phyloP scores from a whole-genome alignment of 805 yeast species.

The Lachancea dasiensis region DNA sequence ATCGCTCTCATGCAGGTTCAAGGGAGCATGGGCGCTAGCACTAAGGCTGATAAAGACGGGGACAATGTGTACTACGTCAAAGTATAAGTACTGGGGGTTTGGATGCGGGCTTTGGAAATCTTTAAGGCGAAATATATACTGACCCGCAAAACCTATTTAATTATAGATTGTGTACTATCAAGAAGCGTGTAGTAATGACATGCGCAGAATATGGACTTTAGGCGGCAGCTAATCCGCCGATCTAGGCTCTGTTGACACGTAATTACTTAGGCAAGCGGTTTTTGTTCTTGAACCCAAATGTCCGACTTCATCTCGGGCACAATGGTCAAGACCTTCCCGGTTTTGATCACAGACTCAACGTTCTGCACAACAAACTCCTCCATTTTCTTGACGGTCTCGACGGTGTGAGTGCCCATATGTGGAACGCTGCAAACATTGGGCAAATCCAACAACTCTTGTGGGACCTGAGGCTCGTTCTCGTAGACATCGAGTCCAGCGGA shows the following conservation, averaged over 20 bases:
- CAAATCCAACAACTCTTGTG: conserved; percentile 51
- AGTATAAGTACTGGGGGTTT: conserved; percentile 7
- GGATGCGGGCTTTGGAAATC: neutral
- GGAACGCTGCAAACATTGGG: conserved; percentile 76
- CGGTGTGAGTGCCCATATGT: conserved; percentile 81
- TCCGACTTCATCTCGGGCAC: conserved; percentile 69
- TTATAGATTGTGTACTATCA: neutral
- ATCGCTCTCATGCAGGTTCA: conserved; percentile 7
- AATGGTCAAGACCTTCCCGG: conserved; percentile 64
- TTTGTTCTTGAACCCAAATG: conserved; percentile 22
- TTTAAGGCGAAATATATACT: neutral
- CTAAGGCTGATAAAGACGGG: conserved; percentile 13
- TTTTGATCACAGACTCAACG: conserved; percentile 47
- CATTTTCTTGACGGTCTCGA: conserved; percentile 73
- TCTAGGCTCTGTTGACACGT: neutral
- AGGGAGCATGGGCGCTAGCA: conserved; percentile 4
- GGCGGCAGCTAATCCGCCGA: neutral
- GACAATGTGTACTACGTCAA: conserved; percentile 21
- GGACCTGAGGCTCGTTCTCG: conserved; percentile 68
- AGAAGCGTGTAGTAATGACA: too few relatives aligned
- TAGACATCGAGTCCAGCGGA: conserved; percentile 72
- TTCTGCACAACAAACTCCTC: conserved; percentile 73
- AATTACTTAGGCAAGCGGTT: conserved; percentile 13
- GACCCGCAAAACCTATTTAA: neutral
- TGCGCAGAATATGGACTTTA: too few relatives aligned